Evolutionary conservation across 2,329 filamentous ascomycete species (phyloP).

Genomic region (Fragosphaeria purpurea): DNA sequence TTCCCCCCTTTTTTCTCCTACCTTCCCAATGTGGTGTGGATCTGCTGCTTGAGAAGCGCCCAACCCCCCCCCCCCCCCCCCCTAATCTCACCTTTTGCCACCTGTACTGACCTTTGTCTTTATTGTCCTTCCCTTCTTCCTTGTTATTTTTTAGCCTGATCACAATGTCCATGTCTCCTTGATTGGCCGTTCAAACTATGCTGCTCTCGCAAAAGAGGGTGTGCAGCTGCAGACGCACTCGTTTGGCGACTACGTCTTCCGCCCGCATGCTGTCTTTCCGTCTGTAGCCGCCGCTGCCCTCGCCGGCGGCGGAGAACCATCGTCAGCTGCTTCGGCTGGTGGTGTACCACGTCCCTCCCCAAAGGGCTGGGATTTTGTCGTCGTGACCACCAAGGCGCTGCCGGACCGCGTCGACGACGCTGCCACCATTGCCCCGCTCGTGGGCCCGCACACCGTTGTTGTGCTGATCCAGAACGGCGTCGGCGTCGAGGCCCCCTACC

Average conservation of each 20-base stretch:
- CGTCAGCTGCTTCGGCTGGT: no score
- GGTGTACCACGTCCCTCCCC: constrained; percentile 4
- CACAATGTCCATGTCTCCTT: constrained; percentile 53
- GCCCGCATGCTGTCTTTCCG: constrained; percentile 51
- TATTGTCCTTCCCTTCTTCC: background rate
- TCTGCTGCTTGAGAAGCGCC: background rate
- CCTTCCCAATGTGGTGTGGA: no score
- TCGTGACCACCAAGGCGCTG: constrained; percentile 62
- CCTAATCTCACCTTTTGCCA: background rate
- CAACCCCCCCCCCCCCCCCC: background rate
- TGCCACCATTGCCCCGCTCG: constrained; percentile 48
- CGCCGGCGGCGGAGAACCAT: background rate
- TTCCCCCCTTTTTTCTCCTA: background rate
- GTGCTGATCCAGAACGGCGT: constrained; percentile 63
- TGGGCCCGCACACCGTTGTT: constrained; percentile 43
- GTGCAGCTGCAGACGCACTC: constrained; percentile 55
- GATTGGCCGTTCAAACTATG: constrained; percentile 65
- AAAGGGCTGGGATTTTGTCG: constrained; percentile 45
- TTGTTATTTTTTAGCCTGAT: constrained; percentile 26
- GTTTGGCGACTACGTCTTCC: constrained; percentile 59
- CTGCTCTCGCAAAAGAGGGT: constrained; percentile 48
- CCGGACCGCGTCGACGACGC: constrained; percentile 55
- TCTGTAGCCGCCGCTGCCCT: constrained; percentile 38
- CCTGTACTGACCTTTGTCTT: background rate
- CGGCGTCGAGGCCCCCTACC: constrained; percentile 59